These are phyloP conservation scores for Venturiaceae sp. DNA, from an alignment of 2,329 filamentous ascomycete species.

Conservation along the genomic window DNA sequence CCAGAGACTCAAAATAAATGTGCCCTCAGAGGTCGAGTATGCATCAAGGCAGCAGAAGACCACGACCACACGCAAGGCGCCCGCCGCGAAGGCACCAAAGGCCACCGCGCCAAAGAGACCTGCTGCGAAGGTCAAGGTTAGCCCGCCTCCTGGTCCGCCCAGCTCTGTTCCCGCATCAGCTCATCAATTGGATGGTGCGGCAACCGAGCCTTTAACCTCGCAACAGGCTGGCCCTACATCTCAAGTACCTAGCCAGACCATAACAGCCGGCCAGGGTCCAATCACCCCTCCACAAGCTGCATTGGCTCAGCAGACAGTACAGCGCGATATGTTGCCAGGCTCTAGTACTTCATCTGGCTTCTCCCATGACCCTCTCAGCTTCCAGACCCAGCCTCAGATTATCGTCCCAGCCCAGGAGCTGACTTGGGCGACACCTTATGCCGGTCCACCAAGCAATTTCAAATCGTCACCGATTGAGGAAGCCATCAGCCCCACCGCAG, in stretches of 20 bases:
- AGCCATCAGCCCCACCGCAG: neutral
- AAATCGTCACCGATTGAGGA: neutral
- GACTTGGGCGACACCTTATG: neutral
- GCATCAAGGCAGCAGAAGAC: constrained; percentile 38
- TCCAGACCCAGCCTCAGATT: neutral
- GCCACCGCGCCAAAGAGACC: constrained; percentile 12
- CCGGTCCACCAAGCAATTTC: neutral
- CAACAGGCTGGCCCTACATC: neutral
- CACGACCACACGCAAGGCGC: constrained; percentile 26
- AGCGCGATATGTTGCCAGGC: neutral
- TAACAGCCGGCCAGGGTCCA: neutral
- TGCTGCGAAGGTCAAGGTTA: constrained; percentile 6
- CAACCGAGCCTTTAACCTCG: no score
- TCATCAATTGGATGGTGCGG: neutral
- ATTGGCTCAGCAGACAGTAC: neutral
- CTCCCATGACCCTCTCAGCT: neutral
- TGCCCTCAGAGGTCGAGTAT: constrained; percentile 48
- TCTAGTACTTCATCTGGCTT: neutral
- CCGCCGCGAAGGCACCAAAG: constrained; percentile 20
- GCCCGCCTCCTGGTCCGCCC: neutral
- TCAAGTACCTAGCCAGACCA: neutral
- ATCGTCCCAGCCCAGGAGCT: neutral
- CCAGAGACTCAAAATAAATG: constrained; percentile 49
- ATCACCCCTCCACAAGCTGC: neutral
- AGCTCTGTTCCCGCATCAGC: neutral